Percentiles rank a stretch among this genome's conserved stretches.
phyloP scores from a whole-genome alignment of 2,329 filamentous ascomycete genomes.

The Xylaria arbuscula region DNA sequence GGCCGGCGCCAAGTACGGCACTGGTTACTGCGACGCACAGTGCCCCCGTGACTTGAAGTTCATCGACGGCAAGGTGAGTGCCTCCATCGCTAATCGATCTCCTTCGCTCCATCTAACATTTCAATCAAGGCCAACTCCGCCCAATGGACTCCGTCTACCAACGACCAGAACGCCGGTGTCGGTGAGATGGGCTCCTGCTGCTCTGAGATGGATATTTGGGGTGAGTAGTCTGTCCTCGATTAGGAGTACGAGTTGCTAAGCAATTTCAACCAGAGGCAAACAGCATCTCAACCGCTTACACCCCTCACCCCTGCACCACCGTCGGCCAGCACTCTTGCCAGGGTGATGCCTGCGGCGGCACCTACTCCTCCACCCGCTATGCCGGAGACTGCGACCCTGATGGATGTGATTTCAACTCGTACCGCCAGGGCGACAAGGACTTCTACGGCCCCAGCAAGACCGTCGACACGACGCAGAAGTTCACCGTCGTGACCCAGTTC shows the following conservation, averaged over 20 bases:
- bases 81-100: background rate
- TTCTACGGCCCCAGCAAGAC: constrained; percentile 69
- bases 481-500: constrained; percentile 72
- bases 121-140: constrained; percentile 55
- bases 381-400: constrained; percentile 70
- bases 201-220: constrained; percentile 70
- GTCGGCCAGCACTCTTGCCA: constrained; percentile 59
- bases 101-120: constrained; percentile 11
- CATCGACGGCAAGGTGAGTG: constrained; percentile 56
- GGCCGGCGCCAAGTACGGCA: constrained; percentile 65
- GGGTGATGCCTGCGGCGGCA: constrained; percentile 59
- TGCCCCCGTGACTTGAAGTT: constrained; percentile 62
- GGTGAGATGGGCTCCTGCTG: constrained; percentile 65
- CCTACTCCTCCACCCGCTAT: constrained; percentile 62
- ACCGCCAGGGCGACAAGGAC: constrained; percentile 67
- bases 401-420: constrained; percentile 73
- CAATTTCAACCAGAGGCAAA: constrained; percentile 60
- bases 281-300: constrained; percentile 67
- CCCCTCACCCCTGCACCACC: constrained; percentile 68
- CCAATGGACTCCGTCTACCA: constrained; percentile 58
- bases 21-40: constrained; percentile 64
- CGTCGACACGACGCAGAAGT: constrained; percentile 64
- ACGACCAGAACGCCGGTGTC: constrained; percentile 62
- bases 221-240: constrained; percentile 28
- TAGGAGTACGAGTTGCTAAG: constrained; percentile 3